Conservation (phyloP, 148 eudicot genomes). For the Arctostaphylos glauca region DNA sequence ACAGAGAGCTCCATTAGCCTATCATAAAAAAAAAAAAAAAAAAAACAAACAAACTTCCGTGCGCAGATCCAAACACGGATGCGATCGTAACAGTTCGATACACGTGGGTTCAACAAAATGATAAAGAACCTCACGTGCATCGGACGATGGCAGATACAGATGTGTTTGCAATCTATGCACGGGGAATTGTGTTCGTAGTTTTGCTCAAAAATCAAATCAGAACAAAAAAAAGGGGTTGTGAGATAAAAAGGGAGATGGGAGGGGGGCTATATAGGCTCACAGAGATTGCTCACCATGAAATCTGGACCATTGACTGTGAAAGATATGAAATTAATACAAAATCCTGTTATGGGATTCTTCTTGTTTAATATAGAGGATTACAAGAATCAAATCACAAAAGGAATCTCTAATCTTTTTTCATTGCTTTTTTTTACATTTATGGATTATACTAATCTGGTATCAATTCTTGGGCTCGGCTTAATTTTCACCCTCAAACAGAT, state of each 20-base stretch:
- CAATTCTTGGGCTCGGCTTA: too few relatives aligned
- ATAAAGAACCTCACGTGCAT: too few relatives aligned
- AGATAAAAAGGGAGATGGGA: neutral
- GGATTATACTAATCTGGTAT: neutral
- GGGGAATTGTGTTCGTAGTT: too few relatives aligned
- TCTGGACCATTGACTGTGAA: slow-evolving; percentile 18
- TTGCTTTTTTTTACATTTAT: neutral
- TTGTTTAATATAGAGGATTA: neutral
- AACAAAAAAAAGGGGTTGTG: neutral
- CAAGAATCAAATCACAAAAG: neutral
- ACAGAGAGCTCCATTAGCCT: slow-evolving; percentile 17
- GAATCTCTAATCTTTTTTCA: slow-evolving; percentile 1
- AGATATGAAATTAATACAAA: slow-evolving; percentile 21
- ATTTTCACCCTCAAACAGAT: too few relatives aligned
- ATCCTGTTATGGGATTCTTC: slow-evolving; percentile 12
- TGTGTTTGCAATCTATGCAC: too few relatives aligned
- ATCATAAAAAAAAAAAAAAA: neutral
- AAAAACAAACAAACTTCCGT: neutral
- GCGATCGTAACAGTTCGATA: too few relatives aligned
- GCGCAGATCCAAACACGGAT: too few relatives aligned
- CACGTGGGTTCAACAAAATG: too few relatives aligned
- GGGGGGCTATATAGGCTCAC: slow-evolving; percentile 13
- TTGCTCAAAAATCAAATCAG: neutral
- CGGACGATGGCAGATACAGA: too few relatives aligned
- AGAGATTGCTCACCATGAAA: neutral